Base-by-base conservation (phyloP, 768 basidiomycete species). In the Agaricus subrufescens region DNA sequence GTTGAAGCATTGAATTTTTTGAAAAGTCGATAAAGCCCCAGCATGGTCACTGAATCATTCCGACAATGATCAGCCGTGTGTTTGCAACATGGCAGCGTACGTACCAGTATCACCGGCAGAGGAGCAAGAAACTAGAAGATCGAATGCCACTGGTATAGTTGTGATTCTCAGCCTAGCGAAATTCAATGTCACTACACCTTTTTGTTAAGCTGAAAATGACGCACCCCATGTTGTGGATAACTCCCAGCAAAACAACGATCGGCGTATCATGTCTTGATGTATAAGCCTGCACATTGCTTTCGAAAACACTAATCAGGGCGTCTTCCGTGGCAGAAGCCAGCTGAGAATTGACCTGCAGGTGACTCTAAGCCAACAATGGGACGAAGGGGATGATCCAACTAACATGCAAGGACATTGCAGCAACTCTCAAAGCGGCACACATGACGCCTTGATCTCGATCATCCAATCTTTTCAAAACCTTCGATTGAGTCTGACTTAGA, bases 361-460 rank as follows among this genome's bases (percentile, higher is more conserved):
- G 29, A 23, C 26, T 40, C 8, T 50, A 25, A 44, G 55, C 12
- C 11, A 0, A 12, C n/a, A 26, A 14, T 27, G 6, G 23, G 12
- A 4, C 31, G 26, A 44, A 3, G 30, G 4, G 5, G 7, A 15
- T 15, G 26, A 34, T 11, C 9, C 27, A n/a, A 39, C 55, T 27
- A 19, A 56, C 55, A 15, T 25, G 42, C 44, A 30, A 50, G n/a
- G 43, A 48, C 14, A 48, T 56, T 50, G 56, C 49, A 49, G 69
- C 69, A 14, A 74, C 63, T 5, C 68, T 65, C 30, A 83, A 65
- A 3, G 83, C 80, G 26, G 82, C 79, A 54, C 66, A 66, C 29
- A 71, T 71, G 1, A 86, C 83, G 4, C 65, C 59, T 6, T 66
- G 60, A 48, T 82, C 72, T 6, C 67, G 53, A 60, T 86, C 83